phyloP scores from a whole-genome alignment of 192 early-diverging fungal genomes.

The Martensiomyces pterosporus region DNA sequence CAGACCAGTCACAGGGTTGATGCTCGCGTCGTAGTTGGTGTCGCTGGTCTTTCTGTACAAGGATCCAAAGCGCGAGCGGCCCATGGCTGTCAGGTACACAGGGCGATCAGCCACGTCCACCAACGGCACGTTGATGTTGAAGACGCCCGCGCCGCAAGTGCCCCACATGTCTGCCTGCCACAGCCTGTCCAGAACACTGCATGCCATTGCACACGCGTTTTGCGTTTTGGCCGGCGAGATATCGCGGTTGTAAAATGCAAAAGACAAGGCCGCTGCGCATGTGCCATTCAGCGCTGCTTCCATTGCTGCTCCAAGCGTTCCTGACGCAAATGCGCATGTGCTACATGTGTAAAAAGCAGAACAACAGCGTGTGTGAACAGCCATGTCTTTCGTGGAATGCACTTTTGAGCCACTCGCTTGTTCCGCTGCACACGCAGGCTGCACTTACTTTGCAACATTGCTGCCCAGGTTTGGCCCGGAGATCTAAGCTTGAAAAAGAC shows the following conservation, averaged over 20 bases:
- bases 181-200: conserved; percentile 15
- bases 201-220: conserved; percentile 12
- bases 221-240: conserved; percentile 17
- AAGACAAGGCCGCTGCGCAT: conserved; percentile 16
- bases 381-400: no score
- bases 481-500: conserved; percentile 12
- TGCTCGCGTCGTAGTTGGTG: conserved; percentile 1
- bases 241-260: conserved; percentile 24
- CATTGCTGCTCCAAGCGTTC: conserved; percentile 28
- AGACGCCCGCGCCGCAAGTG: conserved; percentile 1
- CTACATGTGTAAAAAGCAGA: conserved; percentile 3
- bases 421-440: no score
- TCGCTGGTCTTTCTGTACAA: conserved; percentile 11
- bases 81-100: conserved; percentile 19
- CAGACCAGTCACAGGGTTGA: conserved; percentile 7
- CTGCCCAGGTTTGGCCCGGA: conserved; percentile 31
- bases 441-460: conserved; percentile 31
- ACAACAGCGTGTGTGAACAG: no score
- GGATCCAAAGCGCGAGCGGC: conserved; percentile 11
- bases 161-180: conserved; percentile 16
- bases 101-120: conserved; percentile 1
- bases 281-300: conserved; percentile 14
- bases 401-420: no score
- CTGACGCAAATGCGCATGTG: conserved; percentile 24
- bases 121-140: conserved; percentile 27